A percentile compares a stretch with the other conserved stretches of the same genome.
Evolutionary conservation across 2,329 filamentous ascomycete genomes (phyloP).

Genomic region (Arthrobotrys conoides): DNA sequence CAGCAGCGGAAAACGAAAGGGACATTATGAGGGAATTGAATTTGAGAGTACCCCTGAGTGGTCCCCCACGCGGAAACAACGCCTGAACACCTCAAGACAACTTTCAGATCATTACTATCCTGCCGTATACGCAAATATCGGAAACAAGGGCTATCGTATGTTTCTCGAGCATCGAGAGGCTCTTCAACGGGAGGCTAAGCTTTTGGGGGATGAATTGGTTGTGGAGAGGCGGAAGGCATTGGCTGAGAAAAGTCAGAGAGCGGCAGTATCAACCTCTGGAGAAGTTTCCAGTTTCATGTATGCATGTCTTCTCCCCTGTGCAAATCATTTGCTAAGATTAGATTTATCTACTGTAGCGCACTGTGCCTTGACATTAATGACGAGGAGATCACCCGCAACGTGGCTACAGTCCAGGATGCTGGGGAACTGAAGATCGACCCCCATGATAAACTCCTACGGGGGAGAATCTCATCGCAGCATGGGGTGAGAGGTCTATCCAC

Average conservation of each 20-base stretch:
- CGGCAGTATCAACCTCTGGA: not conserved
- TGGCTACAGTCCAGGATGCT: not conserved
- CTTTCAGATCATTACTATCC: constrained; percentile 22
- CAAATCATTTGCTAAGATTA: not conserved
- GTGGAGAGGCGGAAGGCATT: constrained; percentile 32
- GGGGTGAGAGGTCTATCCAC: constrained; percentile 21
- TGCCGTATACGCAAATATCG: not conserved
- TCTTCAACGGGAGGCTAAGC: constrained; percentile 31
- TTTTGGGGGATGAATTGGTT: constrained; percentile 42
- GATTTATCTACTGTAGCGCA: constrained; percentile 8
- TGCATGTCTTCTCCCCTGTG: not conserved
- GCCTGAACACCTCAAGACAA: not conserved
- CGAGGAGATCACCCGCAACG: constrained; percentile 1
- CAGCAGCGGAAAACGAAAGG: constrained; percentile 41
- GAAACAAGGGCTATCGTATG: constrained; percentile 10
- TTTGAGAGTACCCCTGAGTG: constrained; percentile 14
- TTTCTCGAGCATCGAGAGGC: constrained; percentile 34
- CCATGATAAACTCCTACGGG: not conserved
- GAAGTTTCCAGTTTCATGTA: constrained; percentile 31
- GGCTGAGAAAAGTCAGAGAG: not conserved
- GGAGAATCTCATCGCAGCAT: constrained; percentile 1
- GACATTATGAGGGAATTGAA: not conserved
- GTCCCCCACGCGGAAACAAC: not conserved
- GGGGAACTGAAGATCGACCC: not conserved
- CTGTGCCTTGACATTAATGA: constrained; percentile 33